Evolutionary conservation across 495 filamentous ascomycete genomes (phyloP).

Genomic region (Glarea lozoyensis): DNA sequence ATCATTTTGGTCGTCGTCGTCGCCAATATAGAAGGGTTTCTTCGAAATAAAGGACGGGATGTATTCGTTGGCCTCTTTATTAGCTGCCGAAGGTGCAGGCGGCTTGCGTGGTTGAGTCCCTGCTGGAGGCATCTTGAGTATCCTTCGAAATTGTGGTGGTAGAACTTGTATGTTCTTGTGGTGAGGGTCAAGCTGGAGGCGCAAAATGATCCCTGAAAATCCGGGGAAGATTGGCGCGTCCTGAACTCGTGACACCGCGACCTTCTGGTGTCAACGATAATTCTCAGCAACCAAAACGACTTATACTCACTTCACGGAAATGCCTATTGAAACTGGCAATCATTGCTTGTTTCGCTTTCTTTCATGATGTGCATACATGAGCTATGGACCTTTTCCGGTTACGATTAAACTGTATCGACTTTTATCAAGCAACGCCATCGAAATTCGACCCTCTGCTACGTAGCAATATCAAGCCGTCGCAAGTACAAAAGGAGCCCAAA

Average conservation of each 20-base stretch:
- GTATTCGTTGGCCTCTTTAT: slow-evolving; percentile 91
- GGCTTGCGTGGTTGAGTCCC: slow-evolving; percentile 26
- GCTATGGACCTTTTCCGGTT: slow-evolving; percentile 72
- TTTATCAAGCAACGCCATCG: slow-evolving; percentile 74
- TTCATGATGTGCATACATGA: too few species aligned
- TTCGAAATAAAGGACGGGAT: slow-evolving; percentile 97
- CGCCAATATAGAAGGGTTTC: slow-evolving; percentile 91
- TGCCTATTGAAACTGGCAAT: too few species aligned
- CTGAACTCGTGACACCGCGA: slow-evolving; percentile 4
- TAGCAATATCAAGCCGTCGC: slow-evolving; percentile 38
- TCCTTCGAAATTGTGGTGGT: too few species aligned
- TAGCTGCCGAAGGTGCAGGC: slow-evolving; percentile 38
- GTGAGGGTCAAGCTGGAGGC: too few species aligned
- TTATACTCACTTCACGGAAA: too few species aligned
- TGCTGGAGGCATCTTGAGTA: slow-evolving; percentile 23
- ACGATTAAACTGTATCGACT: slow-evolving; percentile 88
- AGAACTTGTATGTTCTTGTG: too few species aligned
- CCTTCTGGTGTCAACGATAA: neutral
- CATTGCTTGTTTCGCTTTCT: too few species aligned
- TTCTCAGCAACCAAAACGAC: too few species aligned
- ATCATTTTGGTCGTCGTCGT: slow-evolving; percentile 67
- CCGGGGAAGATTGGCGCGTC: neutral
- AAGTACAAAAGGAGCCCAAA: slow-evolving; percentile 49
- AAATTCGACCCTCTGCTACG: slow-evolving; percentile 74
- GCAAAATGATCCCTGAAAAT: too few species aligned